Base-by-base conservation (phyloP, 768 basidiomycete genomes). In the Suillus fuscotomentosus region DNA sequence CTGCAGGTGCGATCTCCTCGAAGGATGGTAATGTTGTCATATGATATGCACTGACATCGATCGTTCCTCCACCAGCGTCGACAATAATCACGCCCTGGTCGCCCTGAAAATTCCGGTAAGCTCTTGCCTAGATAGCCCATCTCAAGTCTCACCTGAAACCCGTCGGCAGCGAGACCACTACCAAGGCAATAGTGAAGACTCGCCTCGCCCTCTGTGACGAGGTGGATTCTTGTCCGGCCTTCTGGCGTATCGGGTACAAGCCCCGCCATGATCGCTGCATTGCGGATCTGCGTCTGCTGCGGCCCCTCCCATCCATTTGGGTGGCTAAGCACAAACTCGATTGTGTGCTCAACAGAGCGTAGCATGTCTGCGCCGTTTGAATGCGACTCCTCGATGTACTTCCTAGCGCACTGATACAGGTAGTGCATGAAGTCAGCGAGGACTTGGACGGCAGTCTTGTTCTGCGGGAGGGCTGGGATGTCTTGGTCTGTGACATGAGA, bases 1-100 rank as follows among this genome's bases (percentile, higher is more conserved):
- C 76, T 1, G 79, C 69, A 0, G 79, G 78, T 3, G 83, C 81
- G 34, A 85, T 80, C 70, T 87, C 86, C 61, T 84, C 80, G 38
- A 85, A 80, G 4, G 68, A 64, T 1, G 75, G 63, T 2, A 68
- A 72, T n/a, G 67, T 68, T n/a, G 70, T 69, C 68, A 80, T 78
- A 38, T 77, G 78, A 63, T 88, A 88, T 14, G 83, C 77, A 64
- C 84, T 87, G 47, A 88, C 75, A 65, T 89, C 87, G 34, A 88
- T 77, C 0, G 86, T 89, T 22, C 86, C 87, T 50, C 86, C 86
- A 8, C 87, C 87, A 3, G 86, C 85, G 64, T 88, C 86, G n/a
- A 88, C 81, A 41, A 88, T 76, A 63, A 85, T 74, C 3, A 86
- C 74, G 1, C 82, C 83, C 53, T 83, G 70, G 14, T 81, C 81